Base-by-base conservation (phyloP, 345 rosid genomes). In the Crucihimalaya himalaica region DNA sequence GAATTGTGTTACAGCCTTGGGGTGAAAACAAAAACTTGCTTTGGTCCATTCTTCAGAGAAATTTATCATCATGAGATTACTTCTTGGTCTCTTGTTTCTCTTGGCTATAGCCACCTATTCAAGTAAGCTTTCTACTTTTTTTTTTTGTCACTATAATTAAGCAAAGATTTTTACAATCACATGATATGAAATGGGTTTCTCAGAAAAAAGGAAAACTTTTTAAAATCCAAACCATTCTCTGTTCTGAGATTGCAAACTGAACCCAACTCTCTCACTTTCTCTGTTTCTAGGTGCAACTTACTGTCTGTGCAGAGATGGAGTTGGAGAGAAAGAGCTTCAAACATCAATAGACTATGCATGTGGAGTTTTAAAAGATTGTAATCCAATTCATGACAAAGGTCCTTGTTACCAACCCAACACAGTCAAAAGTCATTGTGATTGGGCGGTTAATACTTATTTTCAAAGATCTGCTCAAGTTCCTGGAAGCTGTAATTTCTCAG, bases 321-420 rank as follows among this genome's bases (percentile, higher is more conserved):
- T 85, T 37, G 45, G 79, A 62, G 93, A 90, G 4, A 6, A 66
- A 45, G 79, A 54, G 4, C 82, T 87, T 16, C 99, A 95, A 76
- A 89, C 89, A 61, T 29, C 84, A n/a, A 50, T 95, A 47, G 99
- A 95, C 79, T 95, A 88, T 78, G 99, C 97, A 31, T 95, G 99
- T 79, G 99, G 99, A 78, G 86, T 83, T 61, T 83, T 89, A 46
- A 88, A 79, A 55, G 96, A 87, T 40, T 89, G 96, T 65, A 56
- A 66, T 4, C 65, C 68, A 9, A 87, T 87, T 71, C 73, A 81
- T 43, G 93, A 83, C 61, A 92, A 70, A 71, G 98, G 94, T 40
- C 89, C 72, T 32, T 95, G 99, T 81, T 95, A 43, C 54, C 81
- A 85, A 52, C 99, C 99, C 8, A 89, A 90, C 70, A 52, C 58